Evolutionary conservation across 495 filamentous ascomycete species (phyloP).

Genomic region (Hypoxylon perforatum): DNA sequence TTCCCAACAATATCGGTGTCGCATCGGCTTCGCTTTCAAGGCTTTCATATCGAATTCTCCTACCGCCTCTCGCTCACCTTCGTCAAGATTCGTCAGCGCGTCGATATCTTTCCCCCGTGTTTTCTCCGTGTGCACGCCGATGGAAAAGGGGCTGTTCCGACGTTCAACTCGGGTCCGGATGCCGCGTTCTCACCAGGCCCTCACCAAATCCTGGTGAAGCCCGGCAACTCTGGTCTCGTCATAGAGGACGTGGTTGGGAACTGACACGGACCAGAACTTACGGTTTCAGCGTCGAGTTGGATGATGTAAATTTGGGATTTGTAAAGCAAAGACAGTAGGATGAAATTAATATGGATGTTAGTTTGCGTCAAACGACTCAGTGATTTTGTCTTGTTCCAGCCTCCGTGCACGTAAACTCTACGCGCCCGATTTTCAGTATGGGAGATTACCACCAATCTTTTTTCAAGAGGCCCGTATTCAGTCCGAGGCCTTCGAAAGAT

Average conservation of each 20-base stretch:
- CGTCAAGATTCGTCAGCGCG: not conserved
- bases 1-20: not conserved
- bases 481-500: not conserved
- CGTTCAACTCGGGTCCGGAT: not conserved
- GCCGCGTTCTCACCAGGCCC: not conserved
- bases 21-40: not conserved
- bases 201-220: no score
- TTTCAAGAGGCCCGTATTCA: constrained; percentile 2
- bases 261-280: no score
- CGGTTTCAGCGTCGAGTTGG: no score
- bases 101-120: not conserved
- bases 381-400: no score
- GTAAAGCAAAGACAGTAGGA: not conserved
- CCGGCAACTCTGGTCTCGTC: no score
- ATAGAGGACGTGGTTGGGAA: no score
- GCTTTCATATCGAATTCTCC: not conserved
- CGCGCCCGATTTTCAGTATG: not conserved
- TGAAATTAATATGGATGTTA: not conserved
- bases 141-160: not conserved
- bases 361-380: not conserved
- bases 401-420: not conserved
- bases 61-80: not conserved
- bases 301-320: no score
- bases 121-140: not conserved
- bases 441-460: not conserved